Base-by-base conservation (phyloP, 192 early-diverging fungal species). In the Coemansia sp. region DNA sequence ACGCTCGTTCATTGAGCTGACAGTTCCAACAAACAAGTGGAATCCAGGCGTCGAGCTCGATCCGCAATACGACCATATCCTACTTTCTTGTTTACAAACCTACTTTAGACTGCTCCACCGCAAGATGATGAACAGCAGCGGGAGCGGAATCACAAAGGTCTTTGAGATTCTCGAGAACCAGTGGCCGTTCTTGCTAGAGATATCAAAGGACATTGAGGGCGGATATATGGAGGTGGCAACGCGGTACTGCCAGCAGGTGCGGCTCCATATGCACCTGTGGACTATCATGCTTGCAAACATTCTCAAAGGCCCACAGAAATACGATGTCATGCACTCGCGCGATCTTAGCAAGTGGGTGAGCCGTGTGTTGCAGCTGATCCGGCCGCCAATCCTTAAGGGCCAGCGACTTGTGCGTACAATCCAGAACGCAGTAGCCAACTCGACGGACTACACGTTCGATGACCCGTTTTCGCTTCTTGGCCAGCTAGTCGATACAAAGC, bases 111-210 rank as follows among this genome's bases (percentile, higher is more conserved):
- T 95, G 34, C 68, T 95, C 13, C 85, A 87, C 9, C 89, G 87
- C 82, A 93, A 91, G 65, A 77, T 90, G 37, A 83, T 85, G 42
- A 66, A 82, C 40, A 85, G 82, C 61, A 84, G 75, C 59, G 86
- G 87, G 59, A 73, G 72, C 4, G 83, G 76, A 39, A 71, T 86
- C 39, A 84, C 84, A 59, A 87, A 88, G 59, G 91, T 91, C 70
- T 89, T 90, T 61, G 94, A 92, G 68, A 72, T 91, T 15, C 76
- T 95, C 64, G 91, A 93, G 66, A 86, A 77, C 61, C 92, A 94
- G 68, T 95, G 93, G 92, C 83, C 89, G n/a, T 91, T 89, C 56
- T 61, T 93, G 57, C 84, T 84, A 35, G 81, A 81, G 13, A 79
- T 94, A 10, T 90, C 91, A 48, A 85, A 81, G 18, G 68, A 84